Conservation (phyloP, 1,284 basidiomycete species). For the Cutaneotrichosporon sp. region DNA sequence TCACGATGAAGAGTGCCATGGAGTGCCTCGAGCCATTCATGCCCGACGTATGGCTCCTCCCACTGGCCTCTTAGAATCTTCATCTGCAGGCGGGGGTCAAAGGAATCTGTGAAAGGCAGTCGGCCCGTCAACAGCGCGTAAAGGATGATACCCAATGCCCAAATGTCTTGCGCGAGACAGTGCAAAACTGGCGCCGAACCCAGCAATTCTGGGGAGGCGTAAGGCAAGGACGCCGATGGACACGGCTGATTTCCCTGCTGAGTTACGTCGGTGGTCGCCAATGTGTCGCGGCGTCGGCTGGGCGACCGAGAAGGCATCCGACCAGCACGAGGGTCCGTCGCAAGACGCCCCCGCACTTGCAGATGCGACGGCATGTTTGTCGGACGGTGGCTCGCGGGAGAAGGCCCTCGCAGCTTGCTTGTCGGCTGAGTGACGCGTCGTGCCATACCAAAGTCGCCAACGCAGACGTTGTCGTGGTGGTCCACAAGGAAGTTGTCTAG, state of each 20-base stretch:
- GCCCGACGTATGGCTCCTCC: slow-evolving; percentile 56
- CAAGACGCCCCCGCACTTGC: not conserved
- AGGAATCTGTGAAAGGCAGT: slow-evolving; percentile 77
- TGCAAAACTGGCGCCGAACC: slow-evolving; percentile 47
- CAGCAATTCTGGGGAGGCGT: slow-evolving; percentile 76
- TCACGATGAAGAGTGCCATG: slow-evolving; percentile 66
- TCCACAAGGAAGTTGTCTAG: slow-evolving; percentile 93
- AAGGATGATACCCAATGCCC: slow-evolving; percentile 84
- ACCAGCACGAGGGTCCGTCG: not conserved
- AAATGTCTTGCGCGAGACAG: slow-evolving; percentile 69
- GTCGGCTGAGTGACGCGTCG: slow-evolving; percentile 9
- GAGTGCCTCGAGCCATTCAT: slow-evolving; percentile 65
- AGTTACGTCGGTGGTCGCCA: slow-evolving; percentile 1
- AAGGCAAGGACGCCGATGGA: slow-evolving; percentile 81
- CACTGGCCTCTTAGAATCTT: slow-evolving; percentile 77
- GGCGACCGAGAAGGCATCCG: slow-evolving; percentile 7
- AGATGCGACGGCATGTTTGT: slow-evolving; percentile 1
- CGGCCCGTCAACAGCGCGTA: slow-evolving; percentile 73
- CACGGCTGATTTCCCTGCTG: slow-evolving; percentile 40
- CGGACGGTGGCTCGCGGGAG: slow-evolving; percentile 6
- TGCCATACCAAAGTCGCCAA: slow-evolving; percentile 47
- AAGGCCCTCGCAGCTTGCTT: slow-evolving; percentile 7
- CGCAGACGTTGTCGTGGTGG: slow-evolving; percentile 58
- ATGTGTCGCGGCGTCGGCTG: slow-evolving; percentile 8
- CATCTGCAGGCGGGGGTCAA: slow-evolving; percentile 81